A percentile compares a stretch with the other conserved stretches of the same genome.
These are phyloP conservation scores for Picea abies DNA, from an alignment of 83 land plant species.

Conservation along the genomic window DNA sequence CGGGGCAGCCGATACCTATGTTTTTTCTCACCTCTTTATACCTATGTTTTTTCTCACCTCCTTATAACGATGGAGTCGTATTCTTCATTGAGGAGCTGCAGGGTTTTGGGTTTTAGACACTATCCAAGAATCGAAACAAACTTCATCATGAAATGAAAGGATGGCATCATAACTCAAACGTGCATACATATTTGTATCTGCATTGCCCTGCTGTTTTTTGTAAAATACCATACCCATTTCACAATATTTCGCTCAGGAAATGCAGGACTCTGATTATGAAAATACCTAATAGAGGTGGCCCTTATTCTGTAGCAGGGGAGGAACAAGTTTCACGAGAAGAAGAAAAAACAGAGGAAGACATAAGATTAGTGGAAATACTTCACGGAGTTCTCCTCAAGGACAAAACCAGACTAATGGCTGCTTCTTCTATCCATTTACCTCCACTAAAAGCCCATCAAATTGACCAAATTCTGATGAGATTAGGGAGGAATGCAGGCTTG, in stretches of 20 bases:
- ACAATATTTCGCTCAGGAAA: background rate
- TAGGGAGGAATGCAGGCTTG: conserved; percentile 16
- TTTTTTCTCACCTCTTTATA: no score
- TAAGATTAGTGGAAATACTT: background rate
- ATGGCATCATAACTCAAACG: background rate
- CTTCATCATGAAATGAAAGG: background rate
- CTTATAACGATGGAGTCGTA: no score
- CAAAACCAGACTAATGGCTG: background rate
- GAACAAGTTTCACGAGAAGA: background rate
- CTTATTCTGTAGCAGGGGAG: background rate
- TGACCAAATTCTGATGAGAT: conserved; percentile 16
- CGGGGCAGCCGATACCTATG: no score
- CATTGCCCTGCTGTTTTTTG: background rate
- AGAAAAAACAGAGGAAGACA: background rate
- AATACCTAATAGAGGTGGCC: no score
- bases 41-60: no score
- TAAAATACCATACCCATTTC: background rate
- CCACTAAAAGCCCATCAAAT: conserved; percentile 11
- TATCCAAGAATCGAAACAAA: no score
- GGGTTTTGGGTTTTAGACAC: conserved; percentile 4
- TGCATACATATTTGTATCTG: background rate
- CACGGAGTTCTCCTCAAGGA: background rate
- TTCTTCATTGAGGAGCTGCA: background rate
- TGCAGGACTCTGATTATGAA: no score
- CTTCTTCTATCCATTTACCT: background rate